Percentiles rank a stretch among this genome's conserved stretches.
Conservation (phyloP, 176 grass and related monocot genomes). For the Lolium perenne region DNA sequence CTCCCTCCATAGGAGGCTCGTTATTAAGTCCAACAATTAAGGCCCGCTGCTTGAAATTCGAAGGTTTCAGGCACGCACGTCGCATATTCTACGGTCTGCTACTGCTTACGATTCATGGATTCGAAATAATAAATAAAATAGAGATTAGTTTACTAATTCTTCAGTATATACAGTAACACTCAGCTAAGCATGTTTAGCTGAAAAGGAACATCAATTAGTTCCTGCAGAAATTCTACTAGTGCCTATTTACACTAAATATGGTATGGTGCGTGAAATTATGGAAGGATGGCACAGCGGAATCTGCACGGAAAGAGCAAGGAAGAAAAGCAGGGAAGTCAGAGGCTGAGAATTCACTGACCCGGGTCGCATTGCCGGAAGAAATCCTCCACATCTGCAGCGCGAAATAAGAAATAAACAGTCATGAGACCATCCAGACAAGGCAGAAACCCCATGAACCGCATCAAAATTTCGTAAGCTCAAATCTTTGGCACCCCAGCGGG, state of each 20-base stretch:
- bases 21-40: not conserved
- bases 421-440: not conserved
- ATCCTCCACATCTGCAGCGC: slow-evolving; percentile 86
- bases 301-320: not conserved
- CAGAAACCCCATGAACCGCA: not conserved
- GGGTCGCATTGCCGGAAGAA: slow-evolving; percentile 97
- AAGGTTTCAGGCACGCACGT: not conserved
- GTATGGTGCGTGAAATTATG: not conserved
- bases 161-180: not conserved
- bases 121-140: slow-evolving; percentile 39
- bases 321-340: not conserved
- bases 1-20: not conserved
- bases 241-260: slow-evolving; percentile 1
- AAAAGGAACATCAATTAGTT: not conserved
- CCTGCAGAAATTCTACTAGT: not conserved
- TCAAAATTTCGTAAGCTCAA: not conserved
- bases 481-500: not conserved
- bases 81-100: not conserved
- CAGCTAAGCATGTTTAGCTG: not conserved
- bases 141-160: not conserved
- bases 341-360: slow-evolving; percentile 61
- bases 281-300: not conserved
- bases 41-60: not conserved
- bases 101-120: not conserved
- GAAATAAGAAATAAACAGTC: slow-evolving; percentile 38